Conservation (phyloP, 208 protist genomes). For the Wallacemonas sp. region DNA sequence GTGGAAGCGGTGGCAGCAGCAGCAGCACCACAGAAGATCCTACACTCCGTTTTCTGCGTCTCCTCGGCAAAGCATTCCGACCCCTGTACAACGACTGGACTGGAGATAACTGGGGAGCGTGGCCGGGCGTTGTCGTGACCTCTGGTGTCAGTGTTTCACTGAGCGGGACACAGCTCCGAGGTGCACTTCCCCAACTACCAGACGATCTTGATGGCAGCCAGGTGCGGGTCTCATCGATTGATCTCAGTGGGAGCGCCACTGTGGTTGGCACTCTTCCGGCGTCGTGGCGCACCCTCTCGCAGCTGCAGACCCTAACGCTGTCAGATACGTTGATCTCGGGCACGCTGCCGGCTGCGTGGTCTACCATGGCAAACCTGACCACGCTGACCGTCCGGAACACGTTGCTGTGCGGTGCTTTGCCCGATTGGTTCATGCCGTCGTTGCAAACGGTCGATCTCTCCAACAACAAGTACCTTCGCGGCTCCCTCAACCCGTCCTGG, state of each 20-base stretch:
- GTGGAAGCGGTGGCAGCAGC: neutral
- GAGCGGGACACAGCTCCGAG: neutral
- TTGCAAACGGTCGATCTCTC: slow-evolving; percentile 4
- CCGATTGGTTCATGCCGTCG: neutral
- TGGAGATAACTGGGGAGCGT: neutral
- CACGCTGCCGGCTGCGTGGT: neutral
- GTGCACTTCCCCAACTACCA: neutral
- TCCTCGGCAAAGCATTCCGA: slow-evolving; percentile 1
- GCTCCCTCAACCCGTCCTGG: neutral
- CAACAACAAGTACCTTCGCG: slow-evolving; percentile 7
- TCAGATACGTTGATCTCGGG: neutral
- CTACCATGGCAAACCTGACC: neutral
- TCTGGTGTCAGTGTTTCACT: neutral
- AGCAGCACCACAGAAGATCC: neutral
- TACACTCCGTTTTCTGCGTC: slow-evolving; percentile 9
- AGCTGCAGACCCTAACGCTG: slow-evolving; percentile 1
- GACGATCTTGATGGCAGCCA: neutral
- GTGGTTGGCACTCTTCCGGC: slow-evolving; percentile 4
- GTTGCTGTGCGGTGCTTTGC: neutral
- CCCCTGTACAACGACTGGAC: slow-evolving; percentile 9
- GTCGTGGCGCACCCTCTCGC: neutral
- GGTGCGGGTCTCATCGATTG: neutral
- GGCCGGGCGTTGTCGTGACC: neutral
- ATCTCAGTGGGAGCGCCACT: neutral
- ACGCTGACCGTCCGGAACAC: neutral